Evolutionary conservation across 2,329 filamentous ascomycete genomes (phyloP), one percentile per base, ranked within the genome.

Genomic region (Epicoccum nigrum): DNA sequence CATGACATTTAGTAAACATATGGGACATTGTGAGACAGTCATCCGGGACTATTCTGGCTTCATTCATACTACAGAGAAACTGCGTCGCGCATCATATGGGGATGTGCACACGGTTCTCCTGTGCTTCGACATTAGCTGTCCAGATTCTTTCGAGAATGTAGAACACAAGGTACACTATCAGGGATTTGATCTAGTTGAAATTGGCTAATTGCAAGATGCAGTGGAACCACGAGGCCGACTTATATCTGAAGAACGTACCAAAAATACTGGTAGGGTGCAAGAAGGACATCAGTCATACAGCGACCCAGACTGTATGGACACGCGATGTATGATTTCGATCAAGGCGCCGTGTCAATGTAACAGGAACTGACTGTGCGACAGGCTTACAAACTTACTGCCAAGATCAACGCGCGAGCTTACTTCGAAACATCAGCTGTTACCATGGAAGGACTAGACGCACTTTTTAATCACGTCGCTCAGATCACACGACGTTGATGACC

Each of bases 181-280:
- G 7, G 1, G 1, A 4, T 12, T 7, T 38, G 12, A 7, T n/a
- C 9, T 16, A 7, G 7, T 3, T n/a, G 1, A 16, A 7, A 16
- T 23, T 33, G 51, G 15, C 9, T 2, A 32, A 25, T 9, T 4
- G 23, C 9, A 25, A 25, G 23, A 34, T 4, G 2, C 23, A 61
- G 55, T 62, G 57, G 53, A 58, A 39, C 11, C 20, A 31, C 7
- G 53, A 60, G 45, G 55, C 55, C 7, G 41, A 55, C n/a, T 12
- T 33, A 11, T 49, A 50, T 20, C 35, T 60, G 4, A 32, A 39
- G 1, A 39, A 54, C 12, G 41, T 62, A 3, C 53, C 55, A 4
- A 59, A 51, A 16, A 44, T 62, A 30, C 57, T 62, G 6, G 55
- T 60, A 11, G 58, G 60, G 16, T 58, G 58, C 41, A 61, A 58